Conservation (phyloP, 352 stramenopile species). For the Phytopythium chamaehyphon region DNA sequence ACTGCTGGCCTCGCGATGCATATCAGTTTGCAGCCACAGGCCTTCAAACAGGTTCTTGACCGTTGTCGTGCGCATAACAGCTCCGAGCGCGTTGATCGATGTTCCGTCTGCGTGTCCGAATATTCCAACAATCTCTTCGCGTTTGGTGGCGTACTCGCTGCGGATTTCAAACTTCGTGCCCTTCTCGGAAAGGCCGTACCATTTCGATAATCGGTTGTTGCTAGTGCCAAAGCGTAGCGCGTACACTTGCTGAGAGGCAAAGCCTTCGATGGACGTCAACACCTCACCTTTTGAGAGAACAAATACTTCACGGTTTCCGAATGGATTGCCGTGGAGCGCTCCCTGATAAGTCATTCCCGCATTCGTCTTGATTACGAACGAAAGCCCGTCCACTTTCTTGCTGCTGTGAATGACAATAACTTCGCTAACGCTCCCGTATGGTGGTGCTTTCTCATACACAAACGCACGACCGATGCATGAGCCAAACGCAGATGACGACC, state of each 20-base stretch:
- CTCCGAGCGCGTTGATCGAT: slow-evolving; percentile 62
- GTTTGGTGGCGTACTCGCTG: slow-evolving; percentile 39
- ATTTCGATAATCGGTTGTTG: slow-evolving; percentile 55
- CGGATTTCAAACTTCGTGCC: slow-evolving; percentile 59
- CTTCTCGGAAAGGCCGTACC: slow-evolving; percentile 73
- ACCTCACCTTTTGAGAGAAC: slow-evolving; percentile 48
- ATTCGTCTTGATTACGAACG: slow-evolving; percentile 56
- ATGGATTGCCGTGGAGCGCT: slow-evolving; percentile 60
- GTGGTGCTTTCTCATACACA: slow-evolving; percentile 54
- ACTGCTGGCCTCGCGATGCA: not conserved
- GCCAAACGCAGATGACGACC: slow-evolving; percentile 42
- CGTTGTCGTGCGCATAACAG: slow-evolving; percentile 60
- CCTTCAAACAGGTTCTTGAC: slow-evolving; percentile 77
- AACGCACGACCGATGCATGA: slow-evolving; percentile 37
- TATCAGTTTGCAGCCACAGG: slow-evolving; percentile 48
- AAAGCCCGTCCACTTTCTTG: slow-evolving; percentile 70
- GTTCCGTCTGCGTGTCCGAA: slow-evolving; percentile 60
- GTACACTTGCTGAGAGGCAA: slow-evolving; percentile 69
- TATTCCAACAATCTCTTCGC: slow-evolving; percentile 69
- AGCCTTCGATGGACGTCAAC: slow-evolving; percentile 60
- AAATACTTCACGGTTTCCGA: slow-evolving; percentile 64
- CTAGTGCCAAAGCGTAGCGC: slow-evolving; percentile 62
- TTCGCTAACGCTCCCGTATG: slow-evolving; percentile 66
- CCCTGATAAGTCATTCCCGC: slow-evolving; percentile 35
- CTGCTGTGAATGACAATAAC: slow-evolving; percentile 51